Conservation (phyloP, 1,139 yeast species). For the Diutina rugosa region DNA sequence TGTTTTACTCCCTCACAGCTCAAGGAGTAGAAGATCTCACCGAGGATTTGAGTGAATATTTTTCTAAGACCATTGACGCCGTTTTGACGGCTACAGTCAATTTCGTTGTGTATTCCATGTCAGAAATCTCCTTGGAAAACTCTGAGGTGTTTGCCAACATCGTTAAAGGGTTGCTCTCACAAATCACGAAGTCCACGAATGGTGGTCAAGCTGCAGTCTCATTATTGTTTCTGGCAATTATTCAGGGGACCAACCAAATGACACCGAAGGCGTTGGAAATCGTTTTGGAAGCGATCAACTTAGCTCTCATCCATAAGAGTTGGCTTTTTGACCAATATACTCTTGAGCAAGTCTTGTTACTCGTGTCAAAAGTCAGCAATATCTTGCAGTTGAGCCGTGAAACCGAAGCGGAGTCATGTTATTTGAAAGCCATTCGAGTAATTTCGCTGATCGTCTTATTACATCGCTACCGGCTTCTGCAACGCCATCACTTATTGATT, state of each 20-base stretch:
- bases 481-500: conserved; percentile 60
- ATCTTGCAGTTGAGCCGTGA: background rate
- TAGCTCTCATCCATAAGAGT: conserved; percentile 15
- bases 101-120: background rate
- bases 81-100: background rate
- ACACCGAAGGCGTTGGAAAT: conserved; percentile 3
- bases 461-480: conserved; percentile 58
- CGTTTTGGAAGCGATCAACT: background rate
- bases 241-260: background rate
- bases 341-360: conserved; percentile 37
- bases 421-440: conserved; percentile 25
- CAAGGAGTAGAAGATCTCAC: background rate
- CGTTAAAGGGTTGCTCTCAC: background rate
- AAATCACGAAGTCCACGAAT: background rate
- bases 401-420: conserved; percentile 9
- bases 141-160: background rate
- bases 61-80: background rate
- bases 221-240: background rate
- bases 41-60: background rate
- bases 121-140: background rate
- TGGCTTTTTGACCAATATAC: conserved; percentile 62
- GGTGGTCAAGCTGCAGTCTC: background rate
- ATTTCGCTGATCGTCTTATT: conserved; percentile 45
- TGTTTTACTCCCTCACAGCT: background rate
- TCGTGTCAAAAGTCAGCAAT: conserved; percentile 10